Base-by-base conservation (phyloP, 163 green algal species). In the Volvox carteri region DNA sequence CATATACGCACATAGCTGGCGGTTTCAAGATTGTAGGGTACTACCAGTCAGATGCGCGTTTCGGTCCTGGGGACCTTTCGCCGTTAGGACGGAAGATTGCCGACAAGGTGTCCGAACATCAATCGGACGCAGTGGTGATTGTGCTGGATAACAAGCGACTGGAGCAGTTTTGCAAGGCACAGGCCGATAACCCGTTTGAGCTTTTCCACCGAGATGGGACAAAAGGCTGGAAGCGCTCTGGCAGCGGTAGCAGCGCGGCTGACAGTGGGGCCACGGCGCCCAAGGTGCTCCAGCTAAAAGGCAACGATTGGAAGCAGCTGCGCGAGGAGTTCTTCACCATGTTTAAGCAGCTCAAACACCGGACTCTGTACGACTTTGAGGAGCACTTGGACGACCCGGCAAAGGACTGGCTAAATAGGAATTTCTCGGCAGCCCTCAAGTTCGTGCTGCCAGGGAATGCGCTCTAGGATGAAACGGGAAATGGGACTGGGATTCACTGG, bases 321-420 rank as follows among this genome's bases (percentile, higher is more conserved):
- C 85, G 37, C 18, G 84, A 89, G 70, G 84, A 89, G 70, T 89
- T 89, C 84, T 89, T 89, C 84, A 77, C 41, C 14, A 75, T 89
- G 84, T 89, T 89, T 52, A 89, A 89, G 84, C 70, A 91, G 88
- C 88, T 91, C 4, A 67, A 86, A 37, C 92, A 96, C 70, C 54
- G 56, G 0, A 68, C 72, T 30, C 88, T 97, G 21, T 73, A 52
- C 5, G 95, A 97, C 41, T 97, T 96, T 91, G 95, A 97, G 35
- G 94, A 97, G 56, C 95, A 97, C 85, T 80, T 97, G 18, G 94
- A 96, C 68, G 94, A 97, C 62, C 28, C 95, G 18, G 87, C 46
- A 25, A 92, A 90, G 77, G 92, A 95, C 68, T 94, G 81, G 80
- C 39, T 92, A 1, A 95, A 95, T 67, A 80, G 65, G 65, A 60